phyloP scores from a whole-genome alignment of 2,329 filamentous ascomycete genomes.

The Periconia sp. region DNA sequence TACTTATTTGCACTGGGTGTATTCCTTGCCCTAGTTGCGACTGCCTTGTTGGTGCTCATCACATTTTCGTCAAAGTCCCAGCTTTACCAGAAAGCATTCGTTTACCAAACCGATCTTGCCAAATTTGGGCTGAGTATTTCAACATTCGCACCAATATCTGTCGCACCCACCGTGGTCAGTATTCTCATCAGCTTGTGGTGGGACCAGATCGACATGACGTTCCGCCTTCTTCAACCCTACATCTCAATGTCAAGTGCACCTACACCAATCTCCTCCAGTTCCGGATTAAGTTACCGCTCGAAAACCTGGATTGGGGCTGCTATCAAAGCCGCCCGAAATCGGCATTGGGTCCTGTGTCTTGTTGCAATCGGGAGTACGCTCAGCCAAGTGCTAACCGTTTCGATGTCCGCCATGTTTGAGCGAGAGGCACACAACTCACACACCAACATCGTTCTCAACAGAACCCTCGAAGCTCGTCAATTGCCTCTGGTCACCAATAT shows the following conservation, averaged over 20 bases:
- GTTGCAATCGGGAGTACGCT: slow-evolving; percentile 15
- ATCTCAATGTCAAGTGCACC: slow-evolving; percentile 18
- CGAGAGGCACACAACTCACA: slow-evolving; percentile 5
- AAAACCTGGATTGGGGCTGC: slow-evolving; percentile 17
- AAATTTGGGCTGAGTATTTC: slow-evolving; percentile 12
- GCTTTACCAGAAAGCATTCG: slow-evolving; percentile 21
- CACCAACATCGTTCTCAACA: not conserved
- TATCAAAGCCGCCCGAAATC: slow-evolving; percentile 13
- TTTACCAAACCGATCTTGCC: slow-evolving; percentile 18
- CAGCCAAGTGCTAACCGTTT: slow-evolving; percentile 18
- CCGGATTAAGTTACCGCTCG: slow-evolving; percentile 18
- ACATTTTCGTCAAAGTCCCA: slow-evolving; percentile 11
- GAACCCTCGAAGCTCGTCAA: slow-evolving; percentile 11
- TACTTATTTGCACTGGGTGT: slow-evolving; percentile 10
- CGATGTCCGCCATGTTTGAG: slow-evolving; percentile 24
- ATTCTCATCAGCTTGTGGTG: slow-evolving; percentile 22
- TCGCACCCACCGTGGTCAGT: slow-evolving; percentile 21
- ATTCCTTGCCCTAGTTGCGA: slow-evolving; percentile 8
- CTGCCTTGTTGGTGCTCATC: slow-evolving; percentile 11
- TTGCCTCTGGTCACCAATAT: slow-evolving; percentile 6
- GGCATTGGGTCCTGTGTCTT: slow-evolving; percentile 15
- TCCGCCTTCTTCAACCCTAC: slow-evolving; percentile 22
- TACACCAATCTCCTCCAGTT: slow-evolving; percentile 10
- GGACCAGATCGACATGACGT: slow-evolving; percentile 20
- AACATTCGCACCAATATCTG: slow-evolving; percentile 22